phyloP scores from a whole-genome alignment of 805 yeast species.

The Starmerella riodocensis region DNA sequence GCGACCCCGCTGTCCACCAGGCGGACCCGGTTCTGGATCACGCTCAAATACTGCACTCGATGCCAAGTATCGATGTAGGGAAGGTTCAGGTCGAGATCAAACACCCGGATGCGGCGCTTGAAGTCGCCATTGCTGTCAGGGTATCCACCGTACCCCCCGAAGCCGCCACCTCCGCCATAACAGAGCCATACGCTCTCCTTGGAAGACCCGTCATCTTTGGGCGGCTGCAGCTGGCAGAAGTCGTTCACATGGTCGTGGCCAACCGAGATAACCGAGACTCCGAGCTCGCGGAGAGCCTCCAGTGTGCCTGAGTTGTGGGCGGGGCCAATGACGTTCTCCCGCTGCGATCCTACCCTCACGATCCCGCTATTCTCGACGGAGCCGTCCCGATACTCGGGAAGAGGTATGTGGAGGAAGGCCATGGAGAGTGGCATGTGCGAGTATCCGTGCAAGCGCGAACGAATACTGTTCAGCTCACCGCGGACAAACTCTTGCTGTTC shows the following conservation, averaged over 20 bases:
- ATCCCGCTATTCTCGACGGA: constrained; percentile 12
- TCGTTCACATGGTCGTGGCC: constrained; percentile 98
- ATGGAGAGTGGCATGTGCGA: constrained; percentile 44
- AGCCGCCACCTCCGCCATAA: constrained; percentile 88
- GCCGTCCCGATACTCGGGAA: constrained; percentile 61
- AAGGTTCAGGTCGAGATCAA: constrained; percentile 43
- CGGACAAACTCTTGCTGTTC: constrained; percentile 50
- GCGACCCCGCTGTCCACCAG: constrained; percentile 36
- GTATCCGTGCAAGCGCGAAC: constrained; percentile 27
- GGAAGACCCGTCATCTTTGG: constrained; percentile 6
- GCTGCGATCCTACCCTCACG: constrained; percentile 44
- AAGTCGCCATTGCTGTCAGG: constrained; percentile 36
- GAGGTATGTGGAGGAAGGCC: constrained; percentile 92
- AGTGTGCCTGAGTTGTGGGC: constrained; percentile 54
- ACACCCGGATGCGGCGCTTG: constrained; percentile 63
- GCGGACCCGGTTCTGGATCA: constrained; percentile 37
- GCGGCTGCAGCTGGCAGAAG: constrained; percentile 49
- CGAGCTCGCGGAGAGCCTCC: constrained; percentile 43
- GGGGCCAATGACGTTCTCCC: constrained; percentile 75
- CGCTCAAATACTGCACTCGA: constrained; percentile 44
- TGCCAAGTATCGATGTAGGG: constrained; percentile 57
- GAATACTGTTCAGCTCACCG: constrained; percentile 25
- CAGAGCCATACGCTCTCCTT: constrained; percentile 59
- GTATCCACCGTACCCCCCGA: constrained; percentile 93
- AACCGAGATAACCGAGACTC: constrained; percentile 61